Evolutionary conservation across 2,329 filamentous ascomycete species (phyloP), one percentile per base, ranked within the genome.

Genomic region (Claviceps pazoutovae): DNA sequence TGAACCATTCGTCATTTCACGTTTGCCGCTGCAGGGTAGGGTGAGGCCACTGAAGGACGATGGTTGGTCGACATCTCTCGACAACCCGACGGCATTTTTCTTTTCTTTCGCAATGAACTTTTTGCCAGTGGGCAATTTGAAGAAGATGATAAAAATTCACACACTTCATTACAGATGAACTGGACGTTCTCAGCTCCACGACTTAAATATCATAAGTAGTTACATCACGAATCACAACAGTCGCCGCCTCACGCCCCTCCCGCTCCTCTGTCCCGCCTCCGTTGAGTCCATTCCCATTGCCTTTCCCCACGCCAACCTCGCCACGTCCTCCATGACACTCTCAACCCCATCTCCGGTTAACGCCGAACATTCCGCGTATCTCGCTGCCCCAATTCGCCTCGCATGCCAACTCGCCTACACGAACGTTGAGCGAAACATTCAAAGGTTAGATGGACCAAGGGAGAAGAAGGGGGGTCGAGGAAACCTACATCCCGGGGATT

Each of bases 281-380:
- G 2, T 2, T 19, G 19, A 19, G 19, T 3, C 19, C 5, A 16
- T 36, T 14, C 21, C 56, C 2, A 61, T 34, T 42, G 55, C 54
- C 23, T 58, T 54, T 37, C 55, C 51, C 9, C 57, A 57, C 0
- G 62, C 62, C 51, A 62, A 61, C 36, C 49, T 52, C 2, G 46
- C 61, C 26, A 58, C 56, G 1, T 60, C 58, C 11, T 66, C 61
- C 2, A 70, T 55, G 2, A 68, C 43, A 4, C 53, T 54, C 13
- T 62, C 59, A 51, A 69, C 56, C 5, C 65, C 66, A 21, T 70
- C 61, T 1, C 67, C 66, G 6, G 63, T 68, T 11, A 59, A 54
- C 46, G 67, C 65, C 5, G 67, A 70, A 50, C 66, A 68, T 51
- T 70, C 67, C 9, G 60, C 34, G 43, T 68, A 69, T 5, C 52